These are phyloP conservation scores for Cyberlindnera xishuangbannaensis DNA, from an alignment of 805 yeast genomes.

Conservation along the genomic window DNA sequence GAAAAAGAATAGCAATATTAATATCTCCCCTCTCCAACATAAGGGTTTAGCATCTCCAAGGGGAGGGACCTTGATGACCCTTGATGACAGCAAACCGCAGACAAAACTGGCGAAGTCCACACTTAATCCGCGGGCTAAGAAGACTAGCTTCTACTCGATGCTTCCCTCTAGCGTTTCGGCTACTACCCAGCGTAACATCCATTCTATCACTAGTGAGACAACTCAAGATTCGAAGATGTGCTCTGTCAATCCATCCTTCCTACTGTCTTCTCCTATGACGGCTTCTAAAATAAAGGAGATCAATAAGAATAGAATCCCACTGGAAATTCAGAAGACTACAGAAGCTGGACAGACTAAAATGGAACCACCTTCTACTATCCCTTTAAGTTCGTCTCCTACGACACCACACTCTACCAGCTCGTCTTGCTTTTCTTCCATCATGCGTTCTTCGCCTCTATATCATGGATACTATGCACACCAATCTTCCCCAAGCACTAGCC, in stretches of 20 bases:
- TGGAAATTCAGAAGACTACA: slow-evolving; percentile 1
- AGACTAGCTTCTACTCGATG: slow-evolving; percentile 5
- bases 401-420: slow-evolving; percentile 22
- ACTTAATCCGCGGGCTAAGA: slow-evolving; percentile 3
- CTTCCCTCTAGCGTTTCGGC: slow-evolving; percentile 11
- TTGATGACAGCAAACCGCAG: slow-evolving; percentile 7
- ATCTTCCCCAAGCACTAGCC: slow-evolving; percentile 18
- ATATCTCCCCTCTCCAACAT: slow-evolving; percentile 16
- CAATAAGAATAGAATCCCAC: slow-evolving; percentile 12
- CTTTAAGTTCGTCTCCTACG: slow-evolving; percentile 21
- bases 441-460: slow-evolving; percentile 27
- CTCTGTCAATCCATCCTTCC: slow-evolving; percentile 23
- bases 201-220: slow-evolving; percentile 10
- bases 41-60: slow-evolving; percentile 20
- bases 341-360: slow-evolving; percentile 1
- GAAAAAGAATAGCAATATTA: slow-evolving; percentile 1
- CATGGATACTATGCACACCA: slow-evolving; percentile 24
- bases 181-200: slow-evolving; percentile 21
- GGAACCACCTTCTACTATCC: slow-evolving; percentile 2
- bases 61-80: slow-evolving; percentile 22
- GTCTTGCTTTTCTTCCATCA: slow-evolving; percentile 25
- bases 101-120: not conserved
- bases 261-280: slow-evolving; percentile 24
- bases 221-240: not conserved
- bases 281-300: slow-evolving; percentile 13